Percentiles rank a stretch among this genome's conserved stretches.
These are phyloP conservation scores for Colletotrichum tabaci DNA, from an alignment of 2,329 filamentous ascomycete genomes.

Conservation along the genomic window DNA sequence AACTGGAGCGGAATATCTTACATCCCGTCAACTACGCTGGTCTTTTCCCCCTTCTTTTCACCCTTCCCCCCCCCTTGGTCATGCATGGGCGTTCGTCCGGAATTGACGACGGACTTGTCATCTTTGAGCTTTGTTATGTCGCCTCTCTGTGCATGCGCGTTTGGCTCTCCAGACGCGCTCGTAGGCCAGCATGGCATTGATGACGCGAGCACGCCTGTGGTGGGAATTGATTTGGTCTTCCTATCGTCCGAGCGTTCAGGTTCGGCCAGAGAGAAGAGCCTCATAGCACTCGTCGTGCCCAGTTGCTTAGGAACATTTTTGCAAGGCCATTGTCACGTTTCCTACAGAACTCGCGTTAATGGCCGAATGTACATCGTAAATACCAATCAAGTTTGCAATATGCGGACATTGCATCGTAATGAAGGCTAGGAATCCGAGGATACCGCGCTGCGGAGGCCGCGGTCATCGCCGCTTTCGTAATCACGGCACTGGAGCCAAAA, in stretches of 20 bases:
- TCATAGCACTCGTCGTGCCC: background rate
- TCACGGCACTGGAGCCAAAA: slow-evolving; percentile 12
- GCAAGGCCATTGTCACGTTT: background rate
- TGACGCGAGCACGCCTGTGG: background rate
- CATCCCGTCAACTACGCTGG: background rate
- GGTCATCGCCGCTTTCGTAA: slow-evolving; percentile 16
- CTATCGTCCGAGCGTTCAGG: background rate
- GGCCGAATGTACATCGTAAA: background rate
- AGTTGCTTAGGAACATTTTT: background rate
- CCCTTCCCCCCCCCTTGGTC: background rate
- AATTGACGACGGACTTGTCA: background rate
- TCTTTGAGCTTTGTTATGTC: background rate
- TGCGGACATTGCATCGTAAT: background rate
- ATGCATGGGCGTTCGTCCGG: background rate
- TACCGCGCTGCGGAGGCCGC: slow-evolving; percentile 16
- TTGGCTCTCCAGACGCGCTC: background rate
- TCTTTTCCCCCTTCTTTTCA: too few relatives aligned
- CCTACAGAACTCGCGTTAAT: background rate
- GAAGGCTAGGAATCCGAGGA: background rate
- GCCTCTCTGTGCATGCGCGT: slow-evolving; percentile 10
- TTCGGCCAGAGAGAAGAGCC: background rate
- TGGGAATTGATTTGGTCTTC: background rate
- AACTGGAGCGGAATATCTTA: background rate
- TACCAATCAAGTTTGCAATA: too few relatives aligned
- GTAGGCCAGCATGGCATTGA: background rate